These are phyloP conservation scores for Pythium phragmiticola DNA, from an alignment of 352 stramenopile genomes.

Conservation along the genomic window DNA sequence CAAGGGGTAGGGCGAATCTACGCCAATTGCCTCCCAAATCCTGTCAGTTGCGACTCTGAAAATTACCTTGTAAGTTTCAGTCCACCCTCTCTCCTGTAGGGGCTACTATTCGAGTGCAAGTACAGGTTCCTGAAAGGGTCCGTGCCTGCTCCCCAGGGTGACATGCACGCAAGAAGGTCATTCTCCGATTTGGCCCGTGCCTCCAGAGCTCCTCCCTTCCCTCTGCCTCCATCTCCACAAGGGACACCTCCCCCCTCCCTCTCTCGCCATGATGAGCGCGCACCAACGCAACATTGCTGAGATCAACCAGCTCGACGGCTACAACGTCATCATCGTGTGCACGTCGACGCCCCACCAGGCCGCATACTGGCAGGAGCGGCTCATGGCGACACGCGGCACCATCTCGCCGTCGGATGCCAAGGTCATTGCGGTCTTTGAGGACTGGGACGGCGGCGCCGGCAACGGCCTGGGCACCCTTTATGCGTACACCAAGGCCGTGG, in stretches of 20 bases:
- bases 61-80: conserved; percentile 16
- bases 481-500: conserved; percentile 94
- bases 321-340: conserved; percentile 97
- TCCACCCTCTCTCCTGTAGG: background rate
- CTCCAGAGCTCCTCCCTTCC: conserved; percentile 1
- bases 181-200: conserved; percentile 27
- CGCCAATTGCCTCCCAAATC: background rate
- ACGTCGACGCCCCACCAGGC: conserved; percentile 96
- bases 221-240: background rate
- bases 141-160: background rate
- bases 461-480: conserved; percentile 97
- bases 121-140: background rate
- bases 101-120: conserved; percentile 13
- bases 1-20: conserved; percentile 24
- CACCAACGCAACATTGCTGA: conserved; percentile 84
- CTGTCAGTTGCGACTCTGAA: conserved; percentile 6
- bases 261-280: conserved; percentile 30
- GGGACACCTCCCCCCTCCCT: conserved; percentile 11
- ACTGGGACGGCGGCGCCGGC: conserved; percentile 95
- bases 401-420: conserved; percentile 86
- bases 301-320: conserved; percentile 89
- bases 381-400: conserved; percentile 82
- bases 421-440: conserved; percentile 95
- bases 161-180: conserved; percentile 11
- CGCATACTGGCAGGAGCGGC: conserved; percentile 95